phyloP scores from a whole-genome alignment of 2,329 filamentous ascomycete species.

The Fusarium duplospermum region DNA sequence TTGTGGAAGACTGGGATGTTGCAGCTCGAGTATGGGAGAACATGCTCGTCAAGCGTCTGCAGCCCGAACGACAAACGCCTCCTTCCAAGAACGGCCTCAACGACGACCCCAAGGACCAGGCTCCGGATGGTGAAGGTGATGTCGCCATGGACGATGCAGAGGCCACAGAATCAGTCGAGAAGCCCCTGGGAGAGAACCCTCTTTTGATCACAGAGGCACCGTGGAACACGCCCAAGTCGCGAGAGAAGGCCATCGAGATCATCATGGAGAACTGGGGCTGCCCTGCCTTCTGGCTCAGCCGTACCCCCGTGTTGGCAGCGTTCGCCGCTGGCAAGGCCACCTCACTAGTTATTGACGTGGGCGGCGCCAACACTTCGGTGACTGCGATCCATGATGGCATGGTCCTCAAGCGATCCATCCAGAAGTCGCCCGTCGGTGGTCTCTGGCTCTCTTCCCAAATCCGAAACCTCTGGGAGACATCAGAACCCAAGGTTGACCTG shows the following conservation, averaged over 20 bases:
- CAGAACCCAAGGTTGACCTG: constrained; percentile 77
- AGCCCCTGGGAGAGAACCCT: constrained; percentile 88
- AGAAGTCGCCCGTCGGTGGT: constrained; percentile 86
- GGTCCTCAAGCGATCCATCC: constrained; percentile 89
- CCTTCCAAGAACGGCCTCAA: constrained; percentile 84
- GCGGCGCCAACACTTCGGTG: constrained; percentile 87
- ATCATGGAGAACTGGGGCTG: constrained; percentile 97
- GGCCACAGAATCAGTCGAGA: constrained; percentile 67
- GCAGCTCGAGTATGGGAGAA: constrained; percentile 93
- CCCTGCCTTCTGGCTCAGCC: constrained; percentile 92
- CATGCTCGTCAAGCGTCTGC: constrained; percentile 88
- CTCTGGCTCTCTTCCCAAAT: constrained; percentile 92
- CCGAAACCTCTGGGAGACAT: constrained; percentile 79
- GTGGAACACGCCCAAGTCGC: constrained; percentile 88
- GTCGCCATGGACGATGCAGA: constrained; percentile 66
- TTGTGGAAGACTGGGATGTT: constrained; percentile 96
- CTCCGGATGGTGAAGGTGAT: constrained; percentile 71
- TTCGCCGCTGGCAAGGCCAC: constrained; percentile 95
- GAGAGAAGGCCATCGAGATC: constrained; percentile 95
- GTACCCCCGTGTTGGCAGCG: constrained; percentile 88
- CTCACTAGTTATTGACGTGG: constrained; percentile 91
- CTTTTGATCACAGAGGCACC: constrained; percentile 93
- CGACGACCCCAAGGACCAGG: constrained; percentile 68
- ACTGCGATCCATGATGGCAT: constrained; percentile 95
- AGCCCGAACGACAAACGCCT: constrained; percentile 76